Percentiles rank a stretch among this genome's conserved stretches.
These are phyloP conservation scores for Naegleria gruberi DNA, from an alignment of 208 protist genomes.

Conservation along the genomic window DNA sequence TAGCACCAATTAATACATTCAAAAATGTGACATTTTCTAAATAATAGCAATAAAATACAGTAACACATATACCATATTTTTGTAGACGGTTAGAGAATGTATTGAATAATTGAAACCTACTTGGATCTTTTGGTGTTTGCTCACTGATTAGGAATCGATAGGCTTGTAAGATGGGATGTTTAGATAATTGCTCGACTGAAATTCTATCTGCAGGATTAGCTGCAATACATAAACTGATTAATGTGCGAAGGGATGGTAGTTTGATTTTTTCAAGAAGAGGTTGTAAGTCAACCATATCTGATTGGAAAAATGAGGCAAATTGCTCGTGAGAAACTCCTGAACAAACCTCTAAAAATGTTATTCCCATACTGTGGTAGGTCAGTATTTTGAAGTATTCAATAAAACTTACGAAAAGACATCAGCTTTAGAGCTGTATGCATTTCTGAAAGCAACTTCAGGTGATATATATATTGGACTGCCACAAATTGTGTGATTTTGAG, in stretches of 20 bases:
- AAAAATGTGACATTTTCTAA: background rate
- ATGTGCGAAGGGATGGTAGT: background rate
- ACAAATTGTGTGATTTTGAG: background rate
- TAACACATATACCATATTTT: no score
- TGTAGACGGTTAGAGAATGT: background rate
- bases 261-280: background rate
- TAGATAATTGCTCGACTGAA: background rate
- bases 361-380: background rate
- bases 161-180: background rate
- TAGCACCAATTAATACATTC: background rate
- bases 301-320: background rate
- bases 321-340: background rate
- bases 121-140: background rate
- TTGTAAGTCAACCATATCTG: background rate
- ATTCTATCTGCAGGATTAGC: background rate
- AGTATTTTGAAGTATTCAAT: no score
- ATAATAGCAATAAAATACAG: background rate
- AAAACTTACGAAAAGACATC: background rate
- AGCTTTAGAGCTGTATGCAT: background rate
- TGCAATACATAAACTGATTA: background rate
- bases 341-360: background rate
- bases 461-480: background rate
- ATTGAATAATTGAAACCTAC: background rate
- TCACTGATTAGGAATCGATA: background rate
- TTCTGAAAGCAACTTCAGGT: background rate